phyloP scores from a whole-genome alignment of 2,329 filamentous ascomycete species.

The Pseudogymnoascus sp. region DNA sequence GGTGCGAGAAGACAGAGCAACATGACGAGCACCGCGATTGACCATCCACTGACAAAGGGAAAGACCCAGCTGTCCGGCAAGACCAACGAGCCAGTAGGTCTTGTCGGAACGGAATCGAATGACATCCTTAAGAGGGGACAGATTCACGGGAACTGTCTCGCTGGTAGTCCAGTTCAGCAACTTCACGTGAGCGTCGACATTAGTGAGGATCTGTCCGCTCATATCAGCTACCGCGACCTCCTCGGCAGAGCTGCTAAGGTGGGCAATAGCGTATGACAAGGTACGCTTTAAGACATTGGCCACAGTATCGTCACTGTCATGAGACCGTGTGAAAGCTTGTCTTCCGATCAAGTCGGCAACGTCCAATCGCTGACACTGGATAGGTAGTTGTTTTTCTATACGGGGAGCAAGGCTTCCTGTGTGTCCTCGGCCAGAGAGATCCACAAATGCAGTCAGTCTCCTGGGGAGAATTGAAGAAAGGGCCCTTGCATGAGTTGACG shows the following conservation, averaged over 20 bases:
- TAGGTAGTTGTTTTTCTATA: constrained; percentile 11
- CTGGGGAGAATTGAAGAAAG: constrained; percentile 9
- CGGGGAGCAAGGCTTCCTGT: not conserved
- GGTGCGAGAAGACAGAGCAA: constrained; percentile 34
- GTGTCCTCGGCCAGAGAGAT: constrained; percentile 3
- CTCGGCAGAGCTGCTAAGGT: not conserved
- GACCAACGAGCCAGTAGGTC: constrained; percentile 28
- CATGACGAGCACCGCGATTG: constrained; percentile 28
- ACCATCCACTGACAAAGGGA: constrained; percentile 36
- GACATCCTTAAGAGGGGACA: not conserved
- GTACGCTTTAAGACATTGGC: not conserved
- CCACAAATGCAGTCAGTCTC: constrained; percentile 4
- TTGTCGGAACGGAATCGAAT: constrained; percentile 17
- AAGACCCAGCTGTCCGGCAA: constrained; percentile 27
- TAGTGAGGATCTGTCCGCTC: not conserved
- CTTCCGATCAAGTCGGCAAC: constrained; percentile 3
- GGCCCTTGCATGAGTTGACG: constrained; percentile 1
- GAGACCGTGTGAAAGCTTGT: constrained; percentile 4
- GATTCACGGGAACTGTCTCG: constrained; percentile 1
- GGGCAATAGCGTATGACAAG: not conserved
- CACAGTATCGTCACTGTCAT: not conserved
- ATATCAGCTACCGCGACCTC: not conserved
- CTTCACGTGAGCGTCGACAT: not conserved
- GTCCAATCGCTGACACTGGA: not conserved
- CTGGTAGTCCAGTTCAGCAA: constrained; percentile 6